Percentiles rank a stretch among this genome's conserved stretches.
Evolutionary conservation across 805 yeast species (phyloP).

Genomic region (Cyberlindnera americana): DNA sequence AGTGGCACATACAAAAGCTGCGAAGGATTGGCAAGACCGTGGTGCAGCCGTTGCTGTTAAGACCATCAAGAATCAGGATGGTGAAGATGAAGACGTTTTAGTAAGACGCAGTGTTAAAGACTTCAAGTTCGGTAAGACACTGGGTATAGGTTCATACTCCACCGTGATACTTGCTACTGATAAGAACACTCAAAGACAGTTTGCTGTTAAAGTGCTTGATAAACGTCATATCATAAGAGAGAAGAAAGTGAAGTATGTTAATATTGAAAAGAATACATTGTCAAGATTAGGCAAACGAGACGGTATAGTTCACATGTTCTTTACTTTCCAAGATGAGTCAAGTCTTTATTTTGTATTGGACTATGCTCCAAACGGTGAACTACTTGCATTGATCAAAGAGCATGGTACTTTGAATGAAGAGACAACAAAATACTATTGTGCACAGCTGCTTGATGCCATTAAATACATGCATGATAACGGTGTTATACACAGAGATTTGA

Average conservation of each 20-base stretch:
- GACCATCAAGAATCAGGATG: conserved; percentile 41
- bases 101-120: conserved; percentile 66
- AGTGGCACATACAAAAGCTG: not conserved
- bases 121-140: conserved; percentile 79
- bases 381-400: conserved; percentile 61
- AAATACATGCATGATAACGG: conserved; percentile 72
- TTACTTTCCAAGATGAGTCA: conserved; percentile 76
- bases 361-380: conserved; percentile 77
- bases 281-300: conserved; percentile 58
- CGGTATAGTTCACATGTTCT: conserved; percentile 66
- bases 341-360: conserved; percentile 73
- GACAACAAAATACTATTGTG: conserved; percentile 62
- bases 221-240: conserved; percentile 77
- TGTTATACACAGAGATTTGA: conserved; percentile 75
- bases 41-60: conserved; percentile 59
- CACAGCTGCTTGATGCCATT: conserved; percentile 72
- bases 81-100: conserved; percentile 48
- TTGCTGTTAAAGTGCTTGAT: conserved; percentile 74
- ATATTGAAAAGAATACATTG: conserved; percentile 76
- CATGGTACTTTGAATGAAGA: conserved; percentile 70
- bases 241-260: conserved; percentile 80
- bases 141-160: conserved; percentile 96
- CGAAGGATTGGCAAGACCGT: conserved; percentile 29
- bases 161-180: conserved; percentile 88
- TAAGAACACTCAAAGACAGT: conserved; percentile 66